phyloP scores from a whole-genome alignment of 768 basidiomycete genomes.

The Favolaschia claudopus region DNA sequence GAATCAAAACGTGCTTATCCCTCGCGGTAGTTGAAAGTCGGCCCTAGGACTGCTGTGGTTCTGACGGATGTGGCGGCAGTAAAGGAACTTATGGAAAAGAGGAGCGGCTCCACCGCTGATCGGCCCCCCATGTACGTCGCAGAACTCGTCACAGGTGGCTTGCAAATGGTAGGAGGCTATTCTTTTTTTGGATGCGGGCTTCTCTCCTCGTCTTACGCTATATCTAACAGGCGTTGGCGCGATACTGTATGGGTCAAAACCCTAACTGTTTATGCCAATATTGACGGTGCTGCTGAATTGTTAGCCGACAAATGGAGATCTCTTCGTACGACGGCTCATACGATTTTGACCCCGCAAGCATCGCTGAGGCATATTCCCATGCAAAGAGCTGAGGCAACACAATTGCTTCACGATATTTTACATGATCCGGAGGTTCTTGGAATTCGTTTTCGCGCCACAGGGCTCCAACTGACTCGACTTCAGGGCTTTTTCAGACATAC shows the following conservation, averaged over 20 bases:
- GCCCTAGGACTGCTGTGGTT: conserved; percentile 2
- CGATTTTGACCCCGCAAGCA: conserved; percentile 30
- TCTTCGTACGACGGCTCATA: conserved; percentile 21
- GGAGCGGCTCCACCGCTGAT: conserved; percentile 30
- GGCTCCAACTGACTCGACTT: not conserved
- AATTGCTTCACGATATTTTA: conserved; percentile 14
- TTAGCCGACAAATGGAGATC: conserved; percentile 17
- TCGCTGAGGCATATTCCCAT: conserved; percentile 29
- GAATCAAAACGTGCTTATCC: too few relatives aligned
- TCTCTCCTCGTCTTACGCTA: too few relatives aligned
- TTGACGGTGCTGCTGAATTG: too few relatives aligned
- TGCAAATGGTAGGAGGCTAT: conserved; percentile 7
- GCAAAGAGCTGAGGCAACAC: conserved; percentile 28
- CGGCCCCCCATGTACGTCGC: conserved; percentile 32
- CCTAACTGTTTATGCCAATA: too few relatives aligned
- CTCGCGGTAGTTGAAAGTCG: conserved; percentile 15
- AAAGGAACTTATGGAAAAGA: conserved; percentile 13
- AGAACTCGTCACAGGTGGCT: conserved; percentile 26
- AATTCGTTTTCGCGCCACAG: not conserved
- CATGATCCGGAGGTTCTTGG: conserved; percentile 4
- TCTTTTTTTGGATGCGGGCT: too few relatives aligned
- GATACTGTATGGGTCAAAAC: conserved; percentile 17
- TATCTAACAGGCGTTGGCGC: conserved; percentile 26
- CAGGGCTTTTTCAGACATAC: conserved; percentile 39
- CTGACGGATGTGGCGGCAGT: conserved; percentile 10